A percentile compares a stretch with the other conserved stretches of the same genome.
phyloP scores from a whole-genome alignment of 371 early-diverging fungal species.

The Mortierella sp. region DNA sequence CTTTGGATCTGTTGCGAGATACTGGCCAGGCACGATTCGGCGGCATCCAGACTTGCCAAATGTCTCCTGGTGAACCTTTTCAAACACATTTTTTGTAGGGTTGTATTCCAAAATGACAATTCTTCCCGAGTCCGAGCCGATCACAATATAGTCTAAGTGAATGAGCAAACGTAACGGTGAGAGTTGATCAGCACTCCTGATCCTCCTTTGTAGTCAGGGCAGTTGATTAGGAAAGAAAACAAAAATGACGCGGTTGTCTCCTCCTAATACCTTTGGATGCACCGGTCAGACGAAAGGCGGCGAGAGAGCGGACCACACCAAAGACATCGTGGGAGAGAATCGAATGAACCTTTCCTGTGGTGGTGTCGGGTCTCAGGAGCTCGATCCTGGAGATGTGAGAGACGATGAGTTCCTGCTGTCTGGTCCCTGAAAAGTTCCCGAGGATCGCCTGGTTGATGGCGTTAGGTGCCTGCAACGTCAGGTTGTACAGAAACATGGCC shows the following conservation, averaged over 20 bases:
- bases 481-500: conserved; percentile 90
- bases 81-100: conserved; percentile 76
- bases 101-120: conserved; percentile 93
- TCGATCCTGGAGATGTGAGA: conserved; percentile 86
- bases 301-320: conserved; percentile 85
- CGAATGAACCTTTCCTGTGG: conserved; percentile 84
- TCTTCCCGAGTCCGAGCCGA: conserved; percentile 93
- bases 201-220: too few species aligned
- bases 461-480: conserved; percentile 87
- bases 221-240: too few species aligned
- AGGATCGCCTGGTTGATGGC: conserved; percentile 82
- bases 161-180: too few species aligned
- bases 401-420: conserved; percentile 91
- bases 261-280: conserved; percentile 69
- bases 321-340: conserved; percentile 84
- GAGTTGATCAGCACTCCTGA: too few species aligned
- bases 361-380: conserved; percentile 81
- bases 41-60: conserved; percentile 95
- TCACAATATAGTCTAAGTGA: conserved; percentile 87
- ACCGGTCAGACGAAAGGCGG: conserved; percentile 80
- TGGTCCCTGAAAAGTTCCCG: conserved; percentile 94
- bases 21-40: conserved; percentile 94
- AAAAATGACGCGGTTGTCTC: too few species aligned
- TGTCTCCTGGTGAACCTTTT: conserved; percentile 91
- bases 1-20: conserved; percentile 94